These are phyloP conservation scores for Backusella circina DNA, from an alignment of 192 early-diverging fungal species.

Conservation along the genomic window DNA sequence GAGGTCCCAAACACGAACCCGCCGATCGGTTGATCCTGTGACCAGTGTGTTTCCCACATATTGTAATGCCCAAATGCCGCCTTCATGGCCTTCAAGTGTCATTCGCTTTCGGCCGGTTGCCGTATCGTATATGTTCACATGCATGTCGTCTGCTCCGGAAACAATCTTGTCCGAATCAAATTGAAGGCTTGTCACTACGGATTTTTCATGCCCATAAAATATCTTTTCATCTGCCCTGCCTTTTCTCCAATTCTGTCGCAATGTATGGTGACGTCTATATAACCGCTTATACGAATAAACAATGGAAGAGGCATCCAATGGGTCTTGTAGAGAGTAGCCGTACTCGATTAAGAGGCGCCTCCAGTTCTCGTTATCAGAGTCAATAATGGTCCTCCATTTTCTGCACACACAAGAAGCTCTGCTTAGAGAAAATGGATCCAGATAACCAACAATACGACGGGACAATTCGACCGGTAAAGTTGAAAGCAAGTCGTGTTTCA, in stretches of 20 bases:
- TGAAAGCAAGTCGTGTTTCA: slow-evolving; percentile 89
- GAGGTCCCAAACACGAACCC: slow-evolving; percentile 96
- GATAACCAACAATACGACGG: slow-evolving; percentile 76
- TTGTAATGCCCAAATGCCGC: slow-evolving; percentile 97
- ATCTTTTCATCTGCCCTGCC: slow-evolving; percentile 62
- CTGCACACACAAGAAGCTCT: slow-evolving; percentile 79
- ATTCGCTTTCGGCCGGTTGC: slow-evolving; percentile 68
- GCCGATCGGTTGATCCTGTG: slow-evolving; percentile 94
- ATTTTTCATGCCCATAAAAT: slow-evolving; percentile 65
- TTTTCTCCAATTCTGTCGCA: slow-evolving; percentile 81
- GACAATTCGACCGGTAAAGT: slow-evolving; percentile 66
- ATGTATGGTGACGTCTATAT: slow-evolving; percentile 76
- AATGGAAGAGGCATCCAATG: slow-evolving; percentile 15
- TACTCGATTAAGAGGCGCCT: slow-evolving; percentile 40
- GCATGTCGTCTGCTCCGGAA: slow-evolving; percentile 88
- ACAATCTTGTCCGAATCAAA: slow-evolving; percentile 96
- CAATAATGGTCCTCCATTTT: slow-evolving; percentile 74
- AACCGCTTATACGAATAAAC: slow-evolving; percentile 68
- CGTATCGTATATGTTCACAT: slow-evolving; percentile 91
- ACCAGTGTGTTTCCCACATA: slow-evolving; percentile 86
- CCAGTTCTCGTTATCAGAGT: slow-evolving; percentile 62
- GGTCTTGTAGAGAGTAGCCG: slow-evolving; percentile 33
- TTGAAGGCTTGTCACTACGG: slow-evolving; percentile 93
- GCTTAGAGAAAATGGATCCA: slow-evolving; percentile 79
- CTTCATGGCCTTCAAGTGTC: slow-evolving; percentile 83